Base-by-base conservation (phyloP, 2,329 filamentous ascomycete species). In the Corniculantispora saksenae region DNA sequence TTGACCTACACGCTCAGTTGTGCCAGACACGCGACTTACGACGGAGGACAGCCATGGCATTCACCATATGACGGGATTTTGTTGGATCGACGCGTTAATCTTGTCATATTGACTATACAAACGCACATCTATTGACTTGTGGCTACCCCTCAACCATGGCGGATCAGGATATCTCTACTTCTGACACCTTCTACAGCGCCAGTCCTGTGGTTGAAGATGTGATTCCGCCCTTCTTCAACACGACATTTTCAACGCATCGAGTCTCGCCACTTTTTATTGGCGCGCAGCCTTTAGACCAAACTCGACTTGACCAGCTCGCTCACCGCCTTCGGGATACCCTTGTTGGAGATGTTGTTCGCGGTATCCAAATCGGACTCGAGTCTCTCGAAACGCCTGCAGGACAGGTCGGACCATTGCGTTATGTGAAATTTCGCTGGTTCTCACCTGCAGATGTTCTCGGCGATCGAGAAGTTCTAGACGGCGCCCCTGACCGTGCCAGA, bases 311-410 rank as follows among this genome's bases (percentile, higher is more conserved):
- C 17, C 64, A 72, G 0, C 76, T 87, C 0, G 80, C 83, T 1
- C 78, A 79, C 9, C 78, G 82, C 2, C 74, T 88, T 2, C 82
- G 85, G 47, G 85, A 88, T 56, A 78, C 78, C 1, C 78, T 88
- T 0, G 84, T 86, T 0, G 85, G 85, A 19, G 85, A 88, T 68
- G 82, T 86, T 1, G 83, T 88, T n/a, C 83, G 86, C 63, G 86
- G 86, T 51, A 82, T 88, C 21, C 84, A 87, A 67, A 80, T 88
- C 21, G 81, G 81, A 0, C 70, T 84, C 5, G 78, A 80, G 57
- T 75, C 78, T 6, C 79, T 78, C 21, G 81, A 82, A 29, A 79
- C 78, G 19, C 69, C 76, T 8, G 64, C 69, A 17, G 77, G 77
- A 1, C 78, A 79, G 58, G 76, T 79, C 15, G 78, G 78, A 3